Conservation (phyloP, 495 filamentous ascomycete genomes). For the Lophium mytilinum region DNA sequence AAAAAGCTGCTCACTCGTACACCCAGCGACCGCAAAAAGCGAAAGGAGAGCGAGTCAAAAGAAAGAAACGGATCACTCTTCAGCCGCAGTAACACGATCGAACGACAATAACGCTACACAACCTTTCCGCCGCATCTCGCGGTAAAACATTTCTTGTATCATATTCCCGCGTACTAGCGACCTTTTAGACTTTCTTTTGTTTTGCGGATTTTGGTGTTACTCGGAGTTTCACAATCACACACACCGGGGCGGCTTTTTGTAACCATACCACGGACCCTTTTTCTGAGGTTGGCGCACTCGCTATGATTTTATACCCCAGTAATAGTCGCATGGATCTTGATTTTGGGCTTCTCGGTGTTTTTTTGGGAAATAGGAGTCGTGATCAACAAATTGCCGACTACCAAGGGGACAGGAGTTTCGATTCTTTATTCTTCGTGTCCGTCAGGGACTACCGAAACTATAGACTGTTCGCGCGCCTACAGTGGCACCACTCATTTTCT, state of each 20-base stretch:
- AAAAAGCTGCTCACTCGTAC: constrained; percentile 13
- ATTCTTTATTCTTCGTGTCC: background rate
- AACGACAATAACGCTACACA: background rate
- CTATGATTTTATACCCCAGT: background rate
- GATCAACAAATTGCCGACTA: background rate
- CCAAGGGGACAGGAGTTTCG: background rate
- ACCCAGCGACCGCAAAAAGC: constrained; percentile 21
- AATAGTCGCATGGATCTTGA: background rate
- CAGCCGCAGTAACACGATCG: constrained; percentile 17
- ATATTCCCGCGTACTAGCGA: background rate
- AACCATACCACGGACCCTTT: background rate
- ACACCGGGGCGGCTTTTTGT: constrained; percentile 6
- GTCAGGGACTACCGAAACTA: background rate
- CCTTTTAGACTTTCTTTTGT: background rate
- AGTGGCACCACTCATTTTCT: background rate
- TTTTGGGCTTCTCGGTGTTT: background rate
- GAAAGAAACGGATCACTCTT: constrained; percentile 1
- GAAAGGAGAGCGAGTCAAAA: constrained; percentile 20
- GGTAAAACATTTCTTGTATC: background rate
- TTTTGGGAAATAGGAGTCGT: background rate
- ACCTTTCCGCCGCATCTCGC: background rate
- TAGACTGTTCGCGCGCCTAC: background rate
- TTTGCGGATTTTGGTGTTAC: background rate
- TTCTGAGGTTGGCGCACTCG: background rate
- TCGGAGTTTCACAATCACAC: background rate